Conservation (phyloP, 148 eudicot species). For the Rheum nobile region DNA sequence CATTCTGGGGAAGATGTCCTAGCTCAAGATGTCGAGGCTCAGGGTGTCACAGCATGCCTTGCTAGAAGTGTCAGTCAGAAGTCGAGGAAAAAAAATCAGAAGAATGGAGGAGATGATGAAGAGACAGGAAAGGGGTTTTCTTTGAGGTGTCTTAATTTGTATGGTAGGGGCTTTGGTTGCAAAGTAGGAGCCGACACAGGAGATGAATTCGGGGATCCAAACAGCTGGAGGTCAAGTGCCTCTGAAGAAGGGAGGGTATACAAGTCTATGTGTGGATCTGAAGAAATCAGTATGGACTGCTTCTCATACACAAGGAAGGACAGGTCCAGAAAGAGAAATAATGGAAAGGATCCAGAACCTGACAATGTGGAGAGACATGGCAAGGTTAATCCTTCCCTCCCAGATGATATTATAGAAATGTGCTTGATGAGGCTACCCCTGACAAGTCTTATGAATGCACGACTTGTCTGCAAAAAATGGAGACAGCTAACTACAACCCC, state of each 20-base stretch:
- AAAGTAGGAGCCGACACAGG: slow-evolving; percentile 81
- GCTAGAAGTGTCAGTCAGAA: slow-evolving; percentile 72
- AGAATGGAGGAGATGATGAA: slow-evolving; percentile 40
- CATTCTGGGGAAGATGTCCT: slow-evolving; percentile 39
- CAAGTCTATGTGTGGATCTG: slow-evolving; percentile 44
- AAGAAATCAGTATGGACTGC: slow-evolving; percentile 65
- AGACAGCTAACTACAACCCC: slow-evolving; percentile 49
- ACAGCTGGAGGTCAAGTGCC: slow-evolving; percentile 48
- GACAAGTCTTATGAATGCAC: slow-evolving; percentile 83
- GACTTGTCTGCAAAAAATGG: slow-evolving; percentile 95
- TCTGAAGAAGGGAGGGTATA: slow-evolving; percentile 58
- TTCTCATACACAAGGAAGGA: slow-evolving; percentile 64
- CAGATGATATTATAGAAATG: slow-evolving; percentile 91
- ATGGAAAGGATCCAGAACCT: slow-evolving; percentile 28
- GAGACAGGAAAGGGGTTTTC: slow-evolving; percentile 46
- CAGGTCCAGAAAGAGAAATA: slow-evolving; percentile 45
- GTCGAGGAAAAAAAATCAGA: slow-evolving; percentile 40
- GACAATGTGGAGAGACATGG: no score
- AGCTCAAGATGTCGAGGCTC: slow-evolving; percentile 48
- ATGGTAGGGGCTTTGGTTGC: slow-evolving; percentile 85
- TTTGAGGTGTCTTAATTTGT: slow-evolving; percentile 56
- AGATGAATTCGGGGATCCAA: slow-evolving; percentile 59
- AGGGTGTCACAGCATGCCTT: slow-evolving; percentile 61
- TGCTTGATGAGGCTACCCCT: slow-evolving; percentile 89
- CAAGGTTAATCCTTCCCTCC: slow-evolving; percentile 45